phyloP scores from a whole-genome alignment of 768 basidiomycete species.

The Suillus spraguei region DNA sequence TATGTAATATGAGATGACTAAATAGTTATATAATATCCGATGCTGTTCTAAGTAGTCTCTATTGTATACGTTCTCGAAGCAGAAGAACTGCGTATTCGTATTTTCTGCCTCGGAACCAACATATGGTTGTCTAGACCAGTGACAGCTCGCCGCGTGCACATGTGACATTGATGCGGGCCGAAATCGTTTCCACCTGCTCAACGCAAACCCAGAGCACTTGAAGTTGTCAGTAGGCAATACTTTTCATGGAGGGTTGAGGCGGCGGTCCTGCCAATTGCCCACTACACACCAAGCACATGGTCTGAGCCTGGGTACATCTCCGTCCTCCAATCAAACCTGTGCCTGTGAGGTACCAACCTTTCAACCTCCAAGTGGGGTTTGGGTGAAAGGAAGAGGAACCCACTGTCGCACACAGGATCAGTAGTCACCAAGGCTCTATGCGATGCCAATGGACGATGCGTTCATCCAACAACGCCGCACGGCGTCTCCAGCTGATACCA shows the following conservation, averaged over 20 bases:
- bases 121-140: background rate
- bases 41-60: too few relatives aligned
- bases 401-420: background rate
- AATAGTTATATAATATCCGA: too few relatives aligned
- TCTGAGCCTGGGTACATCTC: background rate
- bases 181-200: background rate
- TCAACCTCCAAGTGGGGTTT: background rate
- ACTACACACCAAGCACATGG: background rate
- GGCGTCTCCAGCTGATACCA: background rate
- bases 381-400: background rate
- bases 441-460: background rate
- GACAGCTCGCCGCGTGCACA: too few relatives aligned
- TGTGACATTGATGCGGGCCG: too few relatives aligned
- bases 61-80: background rate
- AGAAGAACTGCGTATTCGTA: background rate
- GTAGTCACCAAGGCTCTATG: background rate
- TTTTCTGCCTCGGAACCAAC: background rate
- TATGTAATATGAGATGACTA: background rate
- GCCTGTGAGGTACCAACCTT: background rate
- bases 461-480: background rate
- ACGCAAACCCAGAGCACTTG: background rate
- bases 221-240: background rate
- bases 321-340: too few relatives aligned
- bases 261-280: background rate
- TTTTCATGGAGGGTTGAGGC: background rate